Base-by-base conservation (phyloP, 331 rosid species). In the Malus hybrid region DNA sequence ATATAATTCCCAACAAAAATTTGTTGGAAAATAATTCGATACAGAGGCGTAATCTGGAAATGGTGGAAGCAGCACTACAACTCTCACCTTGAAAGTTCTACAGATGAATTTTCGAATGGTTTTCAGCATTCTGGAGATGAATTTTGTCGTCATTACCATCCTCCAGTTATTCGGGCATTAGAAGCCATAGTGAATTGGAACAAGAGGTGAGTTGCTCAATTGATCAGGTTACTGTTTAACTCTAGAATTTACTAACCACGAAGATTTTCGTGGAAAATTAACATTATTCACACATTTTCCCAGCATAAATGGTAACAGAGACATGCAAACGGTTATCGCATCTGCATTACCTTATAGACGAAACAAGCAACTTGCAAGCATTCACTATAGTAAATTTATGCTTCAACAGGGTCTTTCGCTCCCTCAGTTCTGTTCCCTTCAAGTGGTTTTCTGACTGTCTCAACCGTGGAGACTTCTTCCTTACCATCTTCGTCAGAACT, bases 381-480 rank as follows among this genome's bases (percentile, higher is more conserved):
- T 24, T 18, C 52, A 55, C 50, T 24, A 42, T n/a, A 4, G 75
- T 34, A 74, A 76, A 81, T 71, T 78, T 82, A 86, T 39, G 82
- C 75, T 76, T 75, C 80, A 74, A 5, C 70, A 24, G 85, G 79
- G 75, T 68, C 53, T 24, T 62, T 39, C 36, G 50, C 55, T 52
- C 39, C 73, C 74, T 63, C 75, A 69, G 76, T 74, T 30, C 50
- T 36, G 71, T 42, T 81, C 46, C 63, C 93, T 75, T 81, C 87
- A 62, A 92, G 88, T 86, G 97, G 79, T 80, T 78, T 79, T 50
- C 48, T 82, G 76, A 24, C 89, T 72, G 74, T 80, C 73, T 30
- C 75, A 62, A 18, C 36, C 6, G 83, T 19, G 58, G 82, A 66
- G 44, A 82, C 71, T 76, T 78, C 80, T 20, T 78, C 85, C 55